A percentile compares a stretch with the other conserved stretches of the same genome.
Conservation (phyloP, 441 rosid genomes). For the Viola pubescens region DNA sequence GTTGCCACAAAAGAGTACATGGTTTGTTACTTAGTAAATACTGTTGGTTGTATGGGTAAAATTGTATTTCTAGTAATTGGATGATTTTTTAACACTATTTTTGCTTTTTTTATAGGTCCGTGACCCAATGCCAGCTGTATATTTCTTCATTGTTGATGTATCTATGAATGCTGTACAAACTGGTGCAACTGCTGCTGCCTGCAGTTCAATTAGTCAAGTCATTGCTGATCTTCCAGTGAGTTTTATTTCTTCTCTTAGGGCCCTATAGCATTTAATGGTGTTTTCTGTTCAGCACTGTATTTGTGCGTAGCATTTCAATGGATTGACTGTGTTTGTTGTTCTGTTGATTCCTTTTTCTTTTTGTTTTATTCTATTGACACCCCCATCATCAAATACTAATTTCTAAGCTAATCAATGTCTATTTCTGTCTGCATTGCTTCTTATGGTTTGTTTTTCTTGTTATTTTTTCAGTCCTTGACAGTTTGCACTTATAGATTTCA, state of each 20-base stretch:
- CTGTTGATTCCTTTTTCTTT: not conserved
- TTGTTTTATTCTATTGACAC: not conserved
- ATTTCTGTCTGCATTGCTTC: not conserved
- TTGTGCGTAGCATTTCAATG: not conserved
- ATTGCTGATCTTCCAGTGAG: conserved; percentile 89
- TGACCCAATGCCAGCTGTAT: conserved; percentile 94
- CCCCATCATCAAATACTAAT: not conserved
- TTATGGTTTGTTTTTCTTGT: not conserved
- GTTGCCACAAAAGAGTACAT: conserved; percentile 82
- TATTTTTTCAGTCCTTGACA: not conserved
- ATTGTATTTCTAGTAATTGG: not conserved
- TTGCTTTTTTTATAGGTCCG: conserved; percentile 48
- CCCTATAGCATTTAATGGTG: not conserved
- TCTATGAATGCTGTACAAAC: conserved; percentile 89
- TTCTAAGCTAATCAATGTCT: no score
- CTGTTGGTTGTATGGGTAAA: conserved; percentile 6
- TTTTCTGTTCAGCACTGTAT: not conserved
- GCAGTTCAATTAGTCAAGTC: conserved; percentile 85
- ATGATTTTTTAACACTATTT: conserved; percentile 1
- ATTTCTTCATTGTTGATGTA: conserved; percentile 85
- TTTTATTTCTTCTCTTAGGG: conserved; percentile 18
- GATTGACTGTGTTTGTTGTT: not conserved
- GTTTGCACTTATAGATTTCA: not conserved
- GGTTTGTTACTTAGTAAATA: conserved; percentile 40
- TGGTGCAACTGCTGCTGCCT: conserved; percentile 96